Evolutionary conservation across 2,329 filamentous ascomycete genomes (phyloP).

Genomic region (Ascochyta rabiei): DNA sequence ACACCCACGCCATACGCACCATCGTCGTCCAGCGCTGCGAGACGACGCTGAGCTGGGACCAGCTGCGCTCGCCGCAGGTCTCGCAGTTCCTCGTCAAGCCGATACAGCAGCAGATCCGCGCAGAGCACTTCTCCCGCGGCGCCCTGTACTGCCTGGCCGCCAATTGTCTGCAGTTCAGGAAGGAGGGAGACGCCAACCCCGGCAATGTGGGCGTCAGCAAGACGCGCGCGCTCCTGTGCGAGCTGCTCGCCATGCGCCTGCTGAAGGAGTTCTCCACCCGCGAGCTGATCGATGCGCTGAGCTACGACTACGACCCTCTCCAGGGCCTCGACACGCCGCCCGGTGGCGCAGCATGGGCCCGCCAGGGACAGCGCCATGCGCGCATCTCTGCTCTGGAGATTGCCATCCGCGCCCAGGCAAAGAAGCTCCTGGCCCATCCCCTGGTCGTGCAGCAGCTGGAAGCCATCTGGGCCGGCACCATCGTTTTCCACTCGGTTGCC

Average conservation of each 20-base stretch:
- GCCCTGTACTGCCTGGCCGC: conserved; percentile 90
- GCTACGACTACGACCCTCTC: conserved; percentile 92
- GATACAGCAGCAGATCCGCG: conserved; percentile 86
- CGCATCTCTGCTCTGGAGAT: conserved; percentile 91
- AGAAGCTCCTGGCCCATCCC: conserved; percentile 89
- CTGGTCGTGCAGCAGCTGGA: conserved; percentile 94
- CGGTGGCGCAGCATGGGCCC: conserved; percentile 32
- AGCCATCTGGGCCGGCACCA: conserved; percentile 94
- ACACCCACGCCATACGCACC: conserved; percentile 87
- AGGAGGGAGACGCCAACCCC: conserved; percentile 81
- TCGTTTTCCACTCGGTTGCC: conserved; percentile 89
- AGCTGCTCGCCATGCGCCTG: conserved; percentile 86
- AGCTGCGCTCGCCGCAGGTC: conserved; percentile 91
- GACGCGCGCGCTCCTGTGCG: conserved; percentile 86
- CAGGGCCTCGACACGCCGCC: conserved; percentile 70
- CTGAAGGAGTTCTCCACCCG: conserved; percentile 87
- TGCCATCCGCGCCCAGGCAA: conserved; percentile 89
- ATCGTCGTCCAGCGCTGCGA: conserved; percentile 85
- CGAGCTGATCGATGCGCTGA: conserved; percentile 90
- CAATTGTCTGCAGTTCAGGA: conserved; percentile 91
- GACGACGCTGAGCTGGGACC: conserved; percentile 92
- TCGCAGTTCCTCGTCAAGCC: conserved; percentile 96
- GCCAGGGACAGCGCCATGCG: conserved; percentile 59
- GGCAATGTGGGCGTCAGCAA: conserved; percentile 83
- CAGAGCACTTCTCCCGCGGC: conserved; percentile 81